Conservation (phyloP, 2,329 filamentous ascomycete species). For the Pleurostoma richardsiae region DNA sequence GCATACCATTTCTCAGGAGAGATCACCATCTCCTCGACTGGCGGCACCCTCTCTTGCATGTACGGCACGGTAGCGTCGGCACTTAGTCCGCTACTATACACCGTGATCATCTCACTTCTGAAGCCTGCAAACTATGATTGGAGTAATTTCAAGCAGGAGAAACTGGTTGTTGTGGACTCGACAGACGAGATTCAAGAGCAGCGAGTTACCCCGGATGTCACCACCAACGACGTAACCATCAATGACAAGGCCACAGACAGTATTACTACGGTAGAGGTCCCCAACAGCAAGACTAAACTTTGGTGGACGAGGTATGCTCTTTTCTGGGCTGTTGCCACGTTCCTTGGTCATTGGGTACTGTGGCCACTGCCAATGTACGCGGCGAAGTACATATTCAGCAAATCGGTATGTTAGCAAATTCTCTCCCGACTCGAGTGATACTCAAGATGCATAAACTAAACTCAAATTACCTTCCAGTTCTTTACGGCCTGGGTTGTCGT, state of each 20-base stretch:
- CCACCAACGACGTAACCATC: no score
- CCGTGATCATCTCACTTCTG: slow-evolving; percentile 6
- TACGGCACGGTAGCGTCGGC: slow-evolving; percentile 47
- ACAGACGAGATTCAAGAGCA: slow-evolving; percentile 2
- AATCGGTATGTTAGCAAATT: slow-evolving; percentile 12
- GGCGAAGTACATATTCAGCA: slow-evolving; percentile 41
- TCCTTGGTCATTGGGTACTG: slow-evolving; percentile 47
- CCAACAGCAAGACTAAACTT: no score
- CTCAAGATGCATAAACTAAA: not conserved
- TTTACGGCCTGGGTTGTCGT: slow-evolving; percentile 45
- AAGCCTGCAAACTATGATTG: slow-evolving; percentile 14
- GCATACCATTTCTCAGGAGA: slow-evolving; percentile 40
- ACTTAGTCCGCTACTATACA: slow-evolving; percentile 16
- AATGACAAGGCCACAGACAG: no score
- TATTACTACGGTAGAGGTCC: no score
- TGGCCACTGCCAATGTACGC: slow-evolving; percentile 53
- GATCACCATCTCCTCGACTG: slow-evolving; percentile 40
- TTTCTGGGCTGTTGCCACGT: slow-evolving; percentile 40
- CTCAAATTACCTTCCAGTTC: slow-evolving; percentile 19
- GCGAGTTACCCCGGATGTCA: not conserved
- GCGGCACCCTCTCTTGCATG: slow-evolving; percentile 42
- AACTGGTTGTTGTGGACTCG: slow-evolving; percentile 27
- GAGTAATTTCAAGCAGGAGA: slow-evolving; percentile 28
- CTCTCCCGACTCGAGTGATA: not conserved
- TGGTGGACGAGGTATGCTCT: not conserved